Evolutionary conservation across 192 early-diverging fungal species (phyloP).

Genomic region (Paraglomus occultum): DNA sequence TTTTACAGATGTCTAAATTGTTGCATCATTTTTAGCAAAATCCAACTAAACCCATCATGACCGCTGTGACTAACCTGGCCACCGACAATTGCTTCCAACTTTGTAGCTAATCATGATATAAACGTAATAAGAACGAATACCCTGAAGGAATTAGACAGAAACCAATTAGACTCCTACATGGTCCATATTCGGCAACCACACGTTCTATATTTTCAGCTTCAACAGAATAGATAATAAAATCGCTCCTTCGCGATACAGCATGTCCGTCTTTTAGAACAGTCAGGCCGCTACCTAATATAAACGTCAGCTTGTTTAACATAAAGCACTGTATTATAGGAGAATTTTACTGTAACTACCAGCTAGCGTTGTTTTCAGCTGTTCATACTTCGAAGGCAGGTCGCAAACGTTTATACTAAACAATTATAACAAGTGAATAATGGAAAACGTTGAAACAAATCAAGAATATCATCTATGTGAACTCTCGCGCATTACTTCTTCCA

Average conservation of each 20-base stretch:
- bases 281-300: conserved; percentile 44
- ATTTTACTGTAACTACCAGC: conserved; percentile 38
- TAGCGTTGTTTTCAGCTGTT: conserved; percentile 61
- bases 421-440: background rate
- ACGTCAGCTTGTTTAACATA: background rate
- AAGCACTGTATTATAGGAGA: conserved; percentile 28
- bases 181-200: conserved; percentile 81
- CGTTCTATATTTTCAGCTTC: conserved; percentile 84
- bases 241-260: conserved; percentile 76
- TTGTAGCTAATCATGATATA: conserved; percentile 59
- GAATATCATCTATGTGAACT: background rate
- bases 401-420: conserved; percentile 75
- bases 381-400: conserved; percentile 77
- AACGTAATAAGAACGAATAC: background rate
- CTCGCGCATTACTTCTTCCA: conserved; percentile 63
- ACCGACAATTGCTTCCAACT: conserved; percentile 81
- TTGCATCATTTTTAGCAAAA: background rate
- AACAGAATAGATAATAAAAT: conserved; percentile 93
- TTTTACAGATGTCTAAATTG: conserved; percentile 87
- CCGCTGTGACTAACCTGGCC: conserved; percentile 63
- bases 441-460: background rate
- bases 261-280: conserved; percentile 79
- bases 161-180: conserved; percentile 49
- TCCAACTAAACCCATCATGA: no score
- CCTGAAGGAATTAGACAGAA: conserved; percentile 8